A percentile compares a stretch with the other conserved stretches of the same genome.
These are phyloP conservation scores for Fusarium pseudonygamai DNA, from an alignment of 2,329 filamentous ascomycete species.

Conservation along the genomic window DNA sequence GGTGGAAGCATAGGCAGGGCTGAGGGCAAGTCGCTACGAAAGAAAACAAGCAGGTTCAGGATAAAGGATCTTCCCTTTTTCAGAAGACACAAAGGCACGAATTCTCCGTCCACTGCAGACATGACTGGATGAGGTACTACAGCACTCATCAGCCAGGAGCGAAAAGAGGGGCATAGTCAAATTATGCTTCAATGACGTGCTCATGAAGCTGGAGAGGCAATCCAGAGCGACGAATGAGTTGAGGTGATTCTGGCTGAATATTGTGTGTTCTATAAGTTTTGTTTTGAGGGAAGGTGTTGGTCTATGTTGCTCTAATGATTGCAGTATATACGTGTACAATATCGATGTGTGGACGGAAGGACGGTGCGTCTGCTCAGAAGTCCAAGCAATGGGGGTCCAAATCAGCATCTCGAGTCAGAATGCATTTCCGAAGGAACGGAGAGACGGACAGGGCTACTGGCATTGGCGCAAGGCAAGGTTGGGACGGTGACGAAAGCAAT, in stretches of 20 bases:
- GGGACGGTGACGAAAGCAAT: conserved; percentile 39
- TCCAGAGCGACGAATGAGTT: not conserved
- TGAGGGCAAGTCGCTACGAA: conserved; percentile 63
- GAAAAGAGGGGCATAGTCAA: conserved; percentile 1
- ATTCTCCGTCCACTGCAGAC: conserved; percentile 48
- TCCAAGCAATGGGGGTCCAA: not conserved
- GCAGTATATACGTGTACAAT: conserved; percentile 43
- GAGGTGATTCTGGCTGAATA: conserved; percentile 3
- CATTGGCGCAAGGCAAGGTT: conserved; percentile 41
- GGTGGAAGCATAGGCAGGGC: conserved; percentile 58
- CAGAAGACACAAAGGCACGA: conserved; percentile 60
- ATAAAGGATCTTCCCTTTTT: conserved; percentile 70
- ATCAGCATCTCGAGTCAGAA: conserved; percentile 23
- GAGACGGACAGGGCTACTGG: conserved; percentile 28
- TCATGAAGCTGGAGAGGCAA: not conserved
- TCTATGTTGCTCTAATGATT: conserved; percentile 20
- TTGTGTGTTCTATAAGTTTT: conserved; percentile 17
- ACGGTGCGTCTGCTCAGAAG: not conserved
- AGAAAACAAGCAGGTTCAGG: conserved; percentile 70
- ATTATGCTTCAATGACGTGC: not conserved
- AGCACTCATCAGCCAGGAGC: conserved; percentile 23
- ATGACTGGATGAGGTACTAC: conserved; percentile 42
- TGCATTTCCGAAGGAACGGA: conserved; percentile 29
- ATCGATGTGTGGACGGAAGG: conserved; percentile 24
- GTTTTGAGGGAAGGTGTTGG: conserved; percentile 16